Percentiles rank a stretch among this genome's conserved stretches.
Conservation (phyloP, 208 protist genomes). For the Wallacemonas sp. region DNA sequence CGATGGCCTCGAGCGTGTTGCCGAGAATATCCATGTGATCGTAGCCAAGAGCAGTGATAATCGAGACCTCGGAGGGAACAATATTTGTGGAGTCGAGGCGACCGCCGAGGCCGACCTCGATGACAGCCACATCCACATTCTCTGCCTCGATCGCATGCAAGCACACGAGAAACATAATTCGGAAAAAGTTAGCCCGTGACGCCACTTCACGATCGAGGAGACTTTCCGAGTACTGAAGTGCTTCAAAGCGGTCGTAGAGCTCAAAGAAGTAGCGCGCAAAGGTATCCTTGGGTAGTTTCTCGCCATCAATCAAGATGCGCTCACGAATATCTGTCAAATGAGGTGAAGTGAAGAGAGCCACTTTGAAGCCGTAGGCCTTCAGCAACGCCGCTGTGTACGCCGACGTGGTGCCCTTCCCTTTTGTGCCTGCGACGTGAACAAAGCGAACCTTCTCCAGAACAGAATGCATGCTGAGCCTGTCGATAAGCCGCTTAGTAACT, state of each 20-base stretch:
- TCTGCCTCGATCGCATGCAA: conserved; percentile 77
- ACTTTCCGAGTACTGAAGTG: conserved; percentile 55
- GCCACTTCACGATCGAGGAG: conserved; percentile 50
- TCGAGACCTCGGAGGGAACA: conserved; percentile 75
- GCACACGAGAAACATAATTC: conserved; percentile 86
- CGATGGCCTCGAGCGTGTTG: conserved; percentile 92
- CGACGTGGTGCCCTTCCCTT: conserved; percentile 91
- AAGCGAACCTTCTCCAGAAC: conserved; percentile 93
- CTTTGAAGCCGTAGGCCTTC: conserved; percentile 78
- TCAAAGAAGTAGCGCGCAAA: conserved; percentile 85
- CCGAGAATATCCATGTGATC: conserved; percentile 95
- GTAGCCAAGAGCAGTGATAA: conserved; percentile 91
- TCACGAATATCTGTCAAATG: conserved; percentile 89
- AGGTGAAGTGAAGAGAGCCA: conserved; percentile 92
- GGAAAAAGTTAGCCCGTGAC: conserved; percentile 69
- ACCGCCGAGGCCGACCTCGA: conserved; percentile 96
- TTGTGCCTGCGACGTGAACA: conserved; percentile 93
- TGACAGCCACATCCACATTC: conserved; percentile 88
- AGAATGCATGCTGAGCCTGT: conserved; percentile 90
- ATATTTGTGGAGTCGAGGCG: conserved; percentile 93
- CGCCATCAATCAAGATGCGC: conserved; percentile 80
- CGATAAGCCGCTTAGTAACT: conserved; percentile 57
- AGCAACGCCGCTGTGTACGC: conserved; percentile 82
- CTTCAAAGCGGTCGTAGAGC: conserved; percentile 53
- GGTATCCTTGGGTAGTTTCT: conserved; percentile 47